phyloP scores from a whole-genome alignment of 768 basidiomycete genomes.

The Trametes cinnabarina region DNA sequence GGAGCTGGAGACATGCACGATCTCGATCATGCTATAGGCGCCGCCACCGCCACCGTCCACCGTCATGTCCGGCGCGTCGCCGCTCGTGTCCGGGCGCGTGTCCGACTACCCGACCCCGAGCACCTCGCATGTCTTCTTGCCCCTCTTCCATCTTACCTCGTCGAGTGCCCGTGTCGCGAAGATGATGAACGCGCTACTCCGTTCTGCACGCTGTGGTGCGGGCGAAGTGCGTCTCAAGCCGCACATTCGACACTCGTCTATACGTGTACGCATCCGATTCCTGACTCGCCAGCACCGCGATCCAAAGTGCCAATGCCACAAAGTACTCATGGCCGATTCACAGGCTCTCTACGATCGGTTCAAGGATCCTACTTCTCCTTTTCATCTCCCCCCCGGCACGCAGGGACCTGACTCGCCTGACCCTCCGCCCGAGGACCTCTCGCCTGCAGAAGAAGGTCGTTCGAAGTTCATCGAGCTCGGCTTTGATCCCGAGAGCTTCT shows the following conservation, averaged over 20 bases:
- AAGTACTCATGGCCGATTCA: not conserved
- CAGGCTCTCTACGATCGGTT: conserved; percentile 64
- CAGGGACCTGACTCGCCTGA: conserved; percentile 61
- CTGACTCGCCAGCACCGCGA: too few species aligned
- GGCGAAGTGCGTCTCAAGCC: not conserved
- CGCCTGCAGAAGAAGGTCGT: conserved; percentile 38
- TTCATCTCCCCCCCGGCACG: conserved; percentile 57
- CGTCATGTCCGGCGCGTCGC: not conserved
- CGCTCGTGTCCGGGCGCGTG: not conserved
- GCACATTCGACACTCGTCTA: conserved; percentile 4
- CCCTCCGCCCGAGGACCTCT: conserved; percentile 30
- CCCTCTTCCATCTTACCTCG: not conserved
- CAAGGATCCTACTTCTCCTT: conserved; percentile 64
- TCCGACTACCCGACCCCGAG: not conserved
- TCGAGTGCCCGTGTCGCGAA: not conserved
- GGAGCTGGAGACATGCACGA: not conserved
- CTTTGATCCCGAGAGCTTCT: conserved; percentile 65
- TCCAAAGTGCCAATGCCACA: too few species aligned
- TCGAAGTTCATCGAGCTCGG: conserved; percentile 45
- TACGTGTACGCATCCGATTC: not conserved
- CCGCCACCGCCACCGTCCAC: too few species aligned
- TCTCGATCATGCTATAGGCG: too few species aligned
- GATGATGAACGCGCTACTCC: not conserved
- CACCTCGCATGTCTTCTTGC: too few species aligned
- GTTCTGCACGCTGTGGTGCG: not conserved